Conservation (phyloP, 176 grass and related monocot genomes). For the Musa troglodytarum region DNA sequence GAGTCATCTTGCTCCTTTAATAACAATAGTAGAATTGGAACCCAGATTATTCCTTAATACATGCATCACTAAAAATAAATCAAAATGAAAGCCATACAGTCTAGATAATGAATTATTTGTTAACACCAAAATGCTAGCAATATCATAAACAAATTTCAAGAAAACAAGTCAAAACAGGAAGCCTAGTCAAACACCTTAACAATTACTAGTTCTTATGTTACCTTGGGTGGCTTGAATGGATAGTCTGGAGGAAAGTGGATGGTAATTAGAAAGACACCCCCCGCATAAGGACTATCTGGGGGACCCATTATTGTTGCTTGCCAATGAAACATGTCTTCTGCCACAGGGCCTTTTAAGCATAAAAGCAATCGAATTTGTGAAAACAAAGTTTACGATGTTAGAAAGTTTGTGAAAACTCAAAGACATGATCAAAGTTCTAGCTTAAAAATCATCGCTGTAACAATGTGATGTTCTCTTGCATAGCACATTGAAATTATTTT, state of each 20-base stretch:
- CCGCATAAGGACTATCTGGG: constrained; percentile 44
- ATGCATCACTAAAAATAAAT: no score
- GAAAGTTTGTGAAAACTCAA: neutral
- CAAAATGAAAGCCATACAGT: no score
- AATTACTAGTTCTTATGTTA: neutral
- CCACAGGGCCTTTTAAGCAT: constrained; percentile 31
- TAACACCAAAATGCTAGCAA: neutral
- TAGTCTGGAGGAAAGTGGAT: constrained; percentile 34
- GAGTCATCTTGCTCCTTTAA: no score
- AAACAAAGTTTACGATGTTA: neutral
- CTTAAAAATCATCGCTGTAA: neutral
- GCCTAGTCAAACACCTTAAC: neutral
- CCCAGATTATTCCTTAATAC: no score
- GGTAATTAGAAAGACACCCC: constrained; percentile 37
- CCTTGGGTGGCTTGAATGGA: constrained; percentile 2
- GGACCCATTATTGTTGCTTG: constrained; percentile 47
- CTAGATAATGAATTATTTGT: no score
- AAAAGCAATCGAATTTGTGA: neutral
- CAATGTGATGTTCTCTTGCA: no score
- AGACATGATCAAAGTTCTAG: neutral
- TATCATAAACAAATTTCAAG: neutral
- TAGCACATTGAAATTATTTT: no score
- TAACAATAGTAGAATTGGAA: no score
- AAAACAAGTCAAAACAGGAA: neutral
- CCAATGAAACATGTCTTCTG: constrained; percentile 60